phyloP scores from a whole-genome alignment of 192 early-diverging fungal species.

The Podila verticillata region DNA sequence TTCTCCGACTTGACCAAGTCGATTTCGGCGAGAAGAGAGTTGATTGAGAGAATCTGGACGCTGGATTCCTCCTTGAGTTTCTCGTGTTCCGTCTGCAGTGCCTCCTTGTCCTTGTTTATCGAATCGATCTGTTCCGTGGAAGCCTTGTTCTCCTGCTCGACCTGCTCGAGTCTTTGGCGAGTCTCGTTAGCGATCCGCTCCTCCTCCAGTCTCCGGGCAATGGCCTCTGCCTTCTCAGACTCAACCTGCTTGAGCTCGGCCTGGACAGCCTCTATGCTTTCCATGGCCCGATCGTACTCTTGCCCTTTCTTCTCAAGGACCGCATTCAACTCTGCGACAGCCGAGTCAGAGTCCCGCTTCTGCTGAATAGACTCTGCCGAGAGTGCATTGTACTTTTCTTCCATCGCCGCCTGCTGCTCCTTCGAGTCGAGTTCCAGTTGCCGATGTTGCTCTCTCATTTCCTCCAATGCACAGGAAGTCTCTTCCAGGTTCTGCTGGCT shows the following conservation, averaged over 20 bases:
- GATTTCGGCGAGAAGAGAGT: constrained; percentile 14
- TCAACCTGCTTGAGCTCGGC: constrained; percentile 25
- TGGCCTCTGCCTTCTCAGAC: constrained; percentile 24
- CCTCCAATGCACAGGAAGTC: constrained; percentile 1
- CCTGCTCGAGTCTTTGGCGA: background rate
- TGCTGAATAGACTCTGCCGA: background rate
- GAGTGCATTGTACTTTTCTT: constrained; percentile 4
- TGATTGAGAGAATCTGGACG: constrained; percentile 12
- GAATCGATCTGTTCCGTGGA: background rate
- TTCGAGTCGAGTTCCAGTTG: constrained; percentile 1
- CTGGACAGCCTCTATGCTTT: constrained; percentile 19
- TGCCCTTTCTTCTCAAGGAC: constrained; percentile 6
- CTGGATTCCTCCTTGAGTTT: constrained; percentile 3
- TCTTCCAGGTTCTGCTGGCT: constrained; percentile 17
- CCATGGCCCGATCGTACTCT: constrained; percentile 9
- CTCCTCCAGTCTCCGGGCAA: constrained; percentile 14
- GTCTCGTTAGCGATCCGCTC: constrained; percentile 5
- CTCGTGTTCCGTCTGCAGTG: constrained; percentile 9
- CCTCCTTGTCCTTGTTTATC: background rate
- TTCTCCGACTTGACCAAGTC: constrained; percentile 10
- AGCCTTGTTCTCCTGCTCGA: constrained; percentile 16
- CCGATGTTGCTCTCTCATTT: constrained; percentile 8
- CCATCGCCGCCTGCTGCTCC: constrained; percentile 9
- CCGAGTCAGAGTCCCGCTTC: constrained; percentile 1
- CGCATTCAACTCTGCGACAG: background rate